Percentiles rank a stretch among this genome's conserved stretches.
Conservation (phyloP, 2,329 filamentous ascomycete genomes). For the Phyllosticta capitalensis region DNA sequence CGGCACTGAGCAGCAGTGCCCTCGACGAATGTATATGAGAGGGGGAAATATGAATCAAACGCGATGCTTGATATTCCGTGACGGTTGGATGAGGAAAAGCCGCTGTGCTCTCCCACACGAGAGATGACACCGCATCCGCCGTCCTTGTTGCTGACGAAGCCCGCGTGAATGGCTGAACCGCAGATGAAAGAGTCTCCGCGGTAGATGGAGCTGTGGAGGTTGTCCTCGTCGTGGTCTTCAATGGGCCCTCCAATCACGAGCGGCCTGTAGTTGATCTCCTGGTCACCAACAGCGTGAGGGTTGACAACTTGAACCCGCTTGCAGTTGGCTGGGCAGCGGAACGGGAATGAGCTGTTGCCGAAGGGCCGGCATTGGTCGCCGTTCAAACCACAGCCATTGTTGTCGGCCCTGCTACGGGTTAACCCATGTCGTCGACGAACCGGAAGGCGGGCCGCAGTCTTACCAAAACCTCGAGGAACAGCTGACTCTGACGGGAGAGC, state of each 20-base stretch:
- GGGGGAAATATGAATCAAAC: slow-evolving; percentile 85
- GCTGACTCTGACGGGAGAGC: slow-evolving; percentile 53
- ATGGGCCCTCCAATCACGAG: slow-evolving; percentile 47
- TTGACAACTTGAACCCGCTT: slow-evolving; percentile 56
- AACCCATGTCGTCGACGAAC: not conserved
- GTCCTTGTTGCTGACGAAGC: slow-evolving; percentile 58
- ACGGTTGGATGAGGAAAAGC: slow-evolving; percentile 54
- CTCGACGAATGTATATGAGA: slow-evolving; percentile 67
- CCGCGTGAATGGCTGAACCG: slow-evolving; percentile 73
- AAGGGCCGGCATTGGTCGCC: slow-evolving; percentile 70
- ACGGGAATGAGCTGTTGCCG: slow-evolving; percentile 57
- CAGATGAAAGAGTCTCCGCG: slow-evolving; percentile 86
- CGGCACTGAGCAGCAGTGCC: slow-evolving; percentile 57
- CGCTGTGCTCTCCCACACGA: slow-evolving; percentile 57
- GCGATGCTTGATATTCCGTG: slow-evolving; percentile 66
- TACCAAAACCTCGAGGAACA: slow-evolving; percentile 65
- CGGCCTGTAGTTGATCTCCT: slow-evolving; percentile 48
- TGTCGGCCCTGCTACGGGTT: slow-evolving; percentile 34
- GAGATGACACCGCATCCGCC: slow-evolving; percentile 78
- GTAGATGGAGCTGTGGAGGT: slow-evolving; percentile 52
- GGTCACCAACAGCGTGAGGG: slow-evolving; percentile 63
- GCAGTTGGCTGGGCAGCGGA: slow-evolving; percentile 67
- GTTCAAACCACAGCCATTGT: slow-evolving; percentile 65
- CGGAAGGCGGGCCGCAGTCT: slow-evolving; percentile 6
- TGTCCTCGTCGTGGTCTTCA: slow-evolving; percentile 26